Conservation (phyloP, 2,329 filamentous ascomycete species). For the Fusarium pseudograminearum region DNA sequence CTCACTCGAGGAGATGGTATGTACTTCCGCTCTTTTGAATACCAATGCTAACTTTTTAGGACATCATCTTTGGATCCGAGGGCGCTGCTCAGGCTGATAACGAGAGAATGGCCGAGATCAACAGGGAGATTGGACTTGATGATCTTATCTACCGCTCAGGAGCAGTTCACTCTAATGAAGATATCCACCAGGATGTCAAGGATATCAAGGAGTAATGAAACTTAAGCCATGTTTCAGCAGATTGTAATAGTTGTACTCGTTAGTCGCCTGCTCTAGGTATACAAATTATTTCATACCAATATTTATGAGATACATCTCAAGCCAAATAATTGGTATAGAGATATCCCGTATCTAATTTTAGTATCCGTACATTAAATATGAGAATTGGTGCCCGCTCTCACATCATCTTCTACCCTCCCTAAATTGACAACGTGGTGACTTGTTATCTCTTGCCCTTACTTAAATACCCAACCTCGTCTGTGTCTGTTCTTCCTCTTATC, state of each 20-base stretch:
- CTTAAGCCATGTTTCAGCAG: background rate
- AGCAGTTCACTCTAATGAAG: background rate
- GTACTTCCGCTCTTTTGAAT: background rate
- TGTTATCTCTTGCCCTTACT: fast-evolving
- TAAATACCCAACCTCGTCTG: no score
- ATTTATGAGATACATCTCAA: fast-evolving
- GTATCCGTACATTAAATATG: fast-evolving
- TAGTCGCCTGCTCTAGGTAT: no score
- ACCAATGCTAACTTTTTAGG: constrained; percentile 53
- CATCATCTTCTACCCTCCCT: no score
- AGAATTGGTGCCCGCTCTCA: no score
- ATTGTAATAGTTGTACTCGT: background rate
- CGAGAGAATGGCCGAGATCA: constrained; percentile 79
- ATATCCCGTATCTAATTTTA: no score
- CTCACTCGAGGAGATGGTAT: constrained; percentile 73
- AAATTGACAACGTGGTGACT: no score
- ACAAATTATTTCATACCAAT: no score
- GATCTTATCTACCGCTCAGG: constrained; percentile 1
- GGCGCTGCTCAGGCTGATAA: constrained; percentile 75
- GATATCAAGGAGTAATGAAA: background rate
- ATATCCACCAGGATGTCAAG: background rate
- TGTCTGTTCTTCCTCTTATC: no score
- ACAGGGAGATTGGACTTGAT: constrained; percentile 73
- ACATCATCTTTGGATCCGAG: constrained; percentile 74
- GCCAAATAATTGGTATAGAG: fast-evolving